Base-by-base conservation (phyloP, 352 stramenopile genomes). In the Pythium biforme region DNA sequence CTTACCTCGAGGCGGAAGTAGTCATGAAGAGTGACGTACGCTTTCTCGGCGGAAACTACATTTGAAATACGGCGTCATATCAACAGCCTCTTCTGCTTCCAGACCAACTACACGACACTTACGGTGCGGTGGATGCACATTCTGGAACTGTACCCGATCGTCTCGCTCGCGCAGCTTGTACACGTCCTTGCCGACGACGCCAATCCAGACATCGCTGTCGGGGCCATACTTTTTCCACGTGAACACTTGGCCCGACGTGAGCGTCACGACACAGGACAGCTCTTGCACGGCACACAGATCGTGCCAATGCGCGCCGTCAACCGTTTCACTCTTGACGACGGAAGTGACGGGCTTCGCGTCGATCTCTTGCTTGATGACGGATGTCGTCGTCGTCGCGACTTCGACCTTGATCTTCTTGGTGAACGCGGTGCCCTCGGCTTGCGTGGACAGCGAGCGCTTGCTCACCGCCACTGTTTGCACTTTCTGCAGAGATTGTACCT, bases 191-290 rank as follows among this genome's bases (percentile, higher is more conserved):
- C 50, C 47, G 15, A 73, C 49, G 26, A 73, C 66, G 17, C 66
- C 66, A 20, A 62, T 62, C 66, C 66, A 73, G 1, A 37, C 46
- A 10, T 41, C 50, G 7, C 26, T 49, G 5, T 47, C 29, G 11
- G 50, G 29, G 5, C 29, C 41, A 20, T 73, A 43, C 22, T 50
- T 60, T 40, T 74, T 62, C 67, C 67, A 74, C 23, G 67, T 64
- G 49, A 74, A 74, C 17, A 74, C 67, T 50, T 74, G 67, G 1
- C 67, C 67, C 12, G 67, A 74, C 9, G 67, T 64, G 40, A 72
- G 55, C 50, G 68, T 72, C 23, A 70, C 45, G 29, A 62, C 60
- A 49, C 66, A 73, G 3, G 66, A 73, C 23, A 73, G 52, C 33
- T 73, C 66, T 14, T 22, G 31, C 29, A 57, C 34, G 1, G 60